Base-by-base conservation (phyloP, 23 red algal species). In the Pyropia yezoensis region DNA sequence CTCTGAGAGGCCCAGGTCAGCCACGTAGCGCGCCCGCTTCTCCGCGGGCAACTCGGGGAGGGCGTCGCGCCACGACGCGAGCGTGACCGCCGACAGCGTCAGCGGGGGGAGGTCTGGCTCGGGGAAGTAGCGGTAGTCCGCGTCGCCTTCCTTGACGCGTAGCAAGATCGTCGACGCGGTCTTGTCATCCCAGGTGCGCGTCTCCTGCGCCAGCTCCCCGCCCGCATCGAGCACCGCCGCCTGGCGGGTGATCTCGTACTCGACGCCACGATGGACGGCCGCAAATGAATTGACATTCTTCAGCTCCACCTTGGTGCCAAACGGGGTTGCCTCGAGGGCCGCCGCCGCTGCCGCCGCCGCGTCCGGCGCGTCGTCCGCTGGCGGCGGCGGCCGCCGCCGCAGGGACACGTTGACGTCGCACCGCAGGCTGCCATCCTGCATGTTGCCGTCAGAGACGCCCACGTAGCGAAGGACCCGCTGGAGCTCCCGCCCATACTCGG, bases 271-370 rank as follows among this genome's bases (percentile, higher is more conserved):
- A 30, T 89, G 74, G 7, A 79, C 84, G 17, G 79, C 73, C 23
- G 71, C 60, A 57, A 96, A 96, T 20, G 91, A 96, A 67, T 96
- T 96, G 49, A 96, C 68, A 32, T 96, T 96, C 54, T 96, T 96
- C 32, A 96, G 66, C 54, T 96, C 91, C 18, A 96, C 80, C 61
- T 89, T 89, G 54, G 83, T 96, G 18, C 91, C 91, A 24, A 89
- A 71, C 30, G 78, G 29, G 1, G 62, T 20, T 25, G 53, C 72
- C 0, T 6, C 39, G 39, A 47, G 39, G 0, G 39, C 39, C 33
- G 24, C 65, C 14, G 18, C 65, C 18, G 15, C 27, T 2, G 49
- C 13, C 39, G 39, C 39, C 39, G 39, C 39, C 39, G 39, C 39
- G 39, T 6, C 39, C 4, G 3, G 3, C 30, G 39, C 39, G 39